Percentiles rank a stretch among this genome's conserved stretches.
phyloP scores from a whole-genome alignment of 2,329 filamentous ascomycete genomes.

The Colletotrichum sp. region DNA sequence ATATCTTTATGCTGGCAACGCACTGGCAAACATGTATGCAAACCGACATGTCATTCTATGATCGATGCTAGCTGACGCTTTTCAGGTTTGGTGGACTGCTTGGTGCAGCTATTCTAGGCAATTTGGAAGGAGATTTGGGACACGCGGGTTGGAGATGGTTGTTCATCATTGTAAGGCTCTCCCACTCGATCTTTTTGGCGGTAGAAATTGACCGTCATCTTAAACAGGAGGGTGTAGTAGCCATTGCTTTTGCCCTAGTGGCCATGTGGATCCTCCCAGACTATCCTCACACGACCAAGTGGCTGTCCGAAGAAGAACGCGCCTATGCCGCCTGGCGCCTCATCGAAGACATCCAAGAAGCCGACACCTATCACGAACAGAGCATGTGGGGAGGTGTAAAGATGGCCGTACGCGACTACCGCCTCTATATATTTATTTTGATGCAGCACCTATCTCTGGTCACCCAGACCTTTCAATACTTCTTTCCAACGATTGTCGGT shows the following conservation, averaged over 20 bases:
- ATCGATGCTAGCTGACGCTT: neutral
- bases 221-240: slow-evolving; percentile 40
- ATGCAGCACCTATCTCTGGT: slow-evolving; percentile 58
- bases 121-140: slow-evolving; percentile 33
- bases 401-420: slow-evolving; percentile 52
- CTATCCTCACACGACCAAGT: slow-evolving; percentile 57
- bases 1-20: slow-evolving; percentile 50
- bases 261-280: slow-evolving; percentile 50
- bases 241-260: slow-evolving; percentile 39
- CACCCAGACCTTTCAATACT: slow-evolving; percentile 66
- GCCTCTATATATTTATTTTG: slow-evolving; percentile 58
- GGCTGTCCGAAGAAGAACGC: slow-evolving; percentile 56
- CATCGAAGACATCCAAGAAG: slow-evolving; percentile 51
- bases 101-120: slow-evolving; percentile 52
- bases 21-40: slow-evolving; percentile 49
- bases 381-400: slow-evolving; percentile 49
- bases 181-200: neutral
- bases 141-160: slow-evolving; percentile 32
- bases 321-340: slow-evolving; percentile 58
- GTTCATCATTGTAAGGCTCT: slow-evolving; percentile 29
- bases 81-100: slow-evolving; percentile 50
- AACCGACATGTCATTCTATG: neutral
- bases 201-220: neutral
- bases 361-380: slow-evolving; percentile 42
- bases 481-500: slow-evolving; percentile 68